phyloP scores from a whole-genome alignment of 805 yeast genomes.

The Pichia cephalocereana region DNA sequence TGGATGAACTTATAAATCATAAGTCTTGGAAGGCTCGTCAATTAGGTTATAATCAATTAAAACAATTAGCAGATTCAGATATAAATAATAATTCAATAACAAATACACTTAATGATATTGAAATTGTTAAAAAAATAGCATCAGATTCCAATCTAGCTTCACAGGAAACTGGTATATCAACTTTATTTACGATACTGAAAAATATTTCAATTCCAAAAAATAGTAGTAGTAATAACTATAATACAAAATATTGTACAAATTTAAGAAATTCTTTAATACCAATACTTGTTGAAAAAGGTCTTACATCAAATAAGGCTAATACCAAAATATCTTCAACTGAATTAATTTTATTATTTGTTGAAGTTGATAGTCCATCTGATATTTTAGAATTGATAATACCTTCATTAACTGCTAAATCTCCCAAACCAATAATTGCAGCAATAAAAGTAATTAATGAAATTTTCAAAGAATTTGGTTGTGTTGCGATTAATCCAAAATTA shows the following conservation, averaged over 20 bases:
- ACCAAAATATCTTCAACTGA: slow-evolving; percentile 62
- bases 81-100: background rate
- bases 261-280: slow-evolving; percentile 36
- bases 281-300: slow-evolving; percentile 70
- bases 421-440: slow-evolving; percentile 70
- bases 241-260: slow-evolving; percentile 27
- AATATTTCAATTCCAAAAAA: slow-evolving; percentile 35
- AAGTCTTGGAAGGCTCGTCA: slow-evolving; percentile 7
- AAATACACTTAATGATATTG: slow-evolving; percentile 42
- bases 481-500: slow-evolving; percentile 46
- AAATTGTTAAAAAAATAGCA: slow-evolving; percentile 46
- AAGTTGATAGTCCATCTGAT: slow-evolving; percentile 55
- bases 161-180: slow-evolving; percentile 72
- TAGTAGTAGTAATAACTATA: no score
- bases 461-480: slow-evolving; percentile 54
- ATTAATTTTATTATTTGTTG: slow-evolving; percentile 53
- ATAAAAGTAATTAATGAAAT: slow-evolving; percentile 48
- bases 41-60: slow-evolving; percentile 1
- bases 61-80: background rate
- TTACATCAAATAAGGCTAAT: slow-evolving; percentile 64
- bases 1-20: slow-evolving; percentile 3
- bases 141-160: slow-evolving; percentile 85
- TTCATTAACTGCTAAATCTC: slow-evolving; percentile 50
- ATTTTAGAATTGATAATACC: slow-evolving; percentile 63
- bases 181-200: slow-evolving; percentile 44